These are phyloP conservation scores for Aspergillus fructus DNA, from an alignment of 2,329 filamentous ascomycete species.

Conservation along the genomic window DNA sequence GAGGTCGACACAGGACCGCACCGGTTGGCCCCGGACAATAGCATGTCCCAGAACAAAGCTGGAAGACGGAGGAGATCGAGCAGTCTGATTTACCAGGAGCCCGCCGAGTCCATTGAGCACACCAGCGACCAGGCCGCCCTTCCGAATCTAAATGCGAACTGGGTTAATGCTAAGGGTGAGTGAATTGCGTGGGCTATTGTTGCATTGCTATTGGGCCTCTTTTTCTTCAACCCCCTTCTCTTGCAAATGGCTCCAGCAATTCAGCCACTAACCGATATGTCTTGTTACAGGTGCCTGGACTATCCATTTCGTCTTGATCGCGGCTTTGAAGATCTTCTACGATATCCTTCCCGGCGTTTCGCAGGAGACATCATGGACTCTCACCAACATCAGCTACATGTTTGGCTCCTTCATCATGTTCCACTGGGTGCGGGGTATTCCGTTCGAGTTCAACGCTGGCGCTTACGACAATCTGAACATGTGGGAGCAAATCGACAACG, in stretches of 20 bases:
- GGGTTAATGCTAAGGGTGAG: constrained; percentile 98
- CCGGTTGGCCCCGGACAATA: constrained; percentile 60
- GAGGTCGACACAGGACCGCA: constrained; percentile 66
- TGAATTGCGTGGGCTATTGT: constrained; percentile 13
- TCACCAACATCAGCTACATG: constrained; percentile 99
- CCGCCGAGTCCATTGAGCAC: constrained; percentile 93
- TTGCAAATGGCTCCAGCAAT: neutral
- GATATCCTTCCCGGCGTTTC: constrained; percentile 95
- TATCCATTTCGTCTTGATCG: constrained; percentile 92
- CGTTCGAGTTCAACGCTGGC: constrained; percentile 97
- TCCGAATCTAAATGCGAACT: constrained; percentile 95
- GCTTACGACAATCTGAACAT: constrained; percentile 99
- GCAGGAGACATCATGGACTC: constrained; percentile 97
- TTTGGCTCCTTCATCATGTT: constrained; percentile 99
- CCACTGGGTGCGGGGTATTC: constrained; percentile 95
- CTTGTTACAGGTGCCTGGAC: constrained; percentile 79
- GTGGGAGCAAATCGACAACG: constrained; percentile 99
- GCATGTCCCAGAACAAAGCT: constrained; percentile 62
- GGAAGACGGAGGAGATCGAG: constrained; percentile 90
- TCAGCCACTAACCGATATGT: constrained; percentile 16
- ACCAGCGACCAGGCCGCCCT: constrained; percentile 93
- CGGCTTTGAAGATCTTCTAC: constrained; percentile 90
- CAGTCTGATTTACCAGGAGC: constrained; percentile 97
- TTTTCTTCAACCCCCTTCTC: neutral
- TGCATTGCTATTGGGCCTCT: constrained; percentile 5